phyloP scores from a whole-genome alignment of 805 yeast species.

The Spathaspora hagerdaliae region DNA sequence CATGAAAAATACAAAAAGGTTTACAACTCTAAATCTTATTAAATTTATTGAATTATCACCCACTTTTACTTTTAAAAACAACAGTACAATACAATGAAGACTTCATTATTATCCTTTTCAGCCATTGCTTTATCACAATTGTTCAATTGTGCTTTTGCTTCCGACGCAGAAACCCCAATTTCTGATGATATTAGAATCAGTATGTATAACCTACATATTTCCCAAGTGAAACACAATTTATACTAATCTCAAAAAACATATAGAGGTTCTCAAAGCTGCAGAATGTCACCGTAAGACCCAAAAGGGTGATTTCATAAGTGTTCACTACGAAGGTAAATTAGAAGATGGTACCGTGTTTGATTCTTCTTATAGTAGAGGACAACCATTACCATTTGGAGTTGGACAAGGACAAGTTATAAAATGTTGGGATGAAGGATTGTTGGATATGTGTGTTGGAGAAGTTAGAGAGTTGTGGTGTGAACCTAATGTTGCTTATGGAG shows the following conservation, averaged over 20 bases:
- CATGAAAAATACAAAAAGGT: no score
- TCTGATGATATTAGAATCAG: conserved; percentile 22
- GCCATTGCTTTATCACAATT: conserved; percentile 5
- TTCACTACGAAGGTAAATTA: conserved; percentile 76
- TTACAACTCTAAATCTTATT: no score
- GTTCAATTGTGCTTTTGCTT: conserved; percentile 1
- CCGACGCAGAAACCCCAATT: conserved; percentile 7
- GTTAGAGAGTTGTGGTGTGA: conserved; percentile 78
- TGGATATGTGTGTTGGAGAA: conserved; percentile 81
- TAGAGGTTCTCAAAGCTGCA: conserved; percentile 30
- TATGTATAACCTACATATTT: conserved; percentile 11
- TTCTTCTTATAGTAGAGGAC: conserved; percentile 58
- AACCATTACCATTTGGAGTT: conserved; percentile 67
- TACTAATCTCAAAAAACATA: conserved; percentile 4
- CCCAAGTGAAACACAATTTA: not conserved
- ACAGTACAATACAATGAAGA: conserved; percentile 1
- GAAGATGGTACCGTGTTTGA: conserved; percentile 72
- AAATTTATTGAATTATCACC: no score
- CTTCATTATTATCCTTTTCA: conserved; percentile 3
- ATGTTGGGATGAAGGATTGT: conserved; percentile 90
- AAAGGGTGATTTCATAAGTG: conserved; percentile 64
- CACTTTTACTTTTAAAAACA: no score
- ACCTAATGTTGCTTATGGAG: conserved; percentile 73
- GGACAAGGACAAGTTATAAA: conserved; percentile 78
- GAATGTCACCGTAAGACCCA: conserved; percentile 57